Percentiles rank a stretch among this genome's conserved stretches.
Conservation (phyloP, 345 rosid genomes). For the Melaleuca alternifolia region DNA sequence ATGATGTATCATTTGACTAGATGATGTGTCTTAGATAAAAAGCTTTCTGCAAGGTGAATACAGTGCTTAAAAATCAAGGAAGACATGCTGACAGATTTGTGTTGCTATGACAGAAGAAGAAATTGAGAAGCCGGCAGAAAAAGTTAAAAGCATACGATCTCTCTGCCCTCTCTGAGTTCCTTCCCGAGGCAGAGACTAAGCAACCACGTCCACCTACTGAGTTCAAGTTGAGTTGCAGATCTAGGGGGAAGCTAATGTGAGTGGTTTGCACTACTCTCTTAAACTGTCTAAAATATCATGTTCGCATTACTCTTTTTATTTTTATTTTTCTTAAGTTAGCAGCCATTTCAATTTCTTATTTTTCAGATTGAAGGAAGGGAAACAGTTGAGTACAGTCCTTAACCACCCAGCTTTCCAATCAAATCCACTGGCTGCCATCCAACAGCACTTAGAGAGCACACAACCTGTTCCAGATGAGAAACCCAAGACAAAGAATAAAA, state of each 20-base stretch:
- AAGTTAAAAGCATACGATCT: slow-evolving; percentile 70
- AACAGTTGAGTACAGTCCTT: slow-evolving; percentile 49
- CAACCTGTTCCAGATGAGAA: slow-evolving; percentile 54
- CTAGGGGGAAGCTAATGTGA: slow-evolving; percentile 55
- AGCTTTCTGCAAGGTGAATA: neutral
- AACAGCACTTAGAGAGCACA: slow-evolving; percentile 56
- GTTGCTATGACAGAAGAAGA: slow-evolving; percentile 34
- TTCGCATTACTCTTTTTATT: neutral
- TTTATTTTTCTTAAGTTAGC: neutral
- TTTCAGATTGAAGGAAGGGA: slow-evolving; percentile 55
- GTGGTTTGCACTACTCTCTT: neutral
- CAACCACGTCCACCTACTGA: slow-evolving; percentile 22
- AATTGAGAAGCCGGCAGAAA: slow-evolving; percentile 43
- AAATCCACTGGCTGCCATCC: slow-evolving; percentile 67
- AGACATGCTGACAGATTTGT: neutral
- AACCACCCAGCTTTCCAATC: slow-evolving; percentile 56
- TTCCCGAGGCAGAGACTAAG: slow-evolving; percentile 46
- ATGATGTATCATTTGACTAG: neutral
- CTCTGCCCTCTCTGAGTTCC: slow-evolving; percentile 60
- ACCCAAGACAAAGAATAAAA: slow-evolving; percentile 36
- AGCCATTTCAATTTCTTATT: neutral
- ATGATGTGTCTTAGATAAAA: neutral
- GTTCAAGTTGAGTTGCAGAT: slow-evolving; percentile 62
- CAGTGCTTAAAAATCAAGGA: neutral
- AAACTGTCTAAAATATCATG: neutral